Conservation (phyloP, 75 land plant species). For the Cryptomeria japonica region DNA sequence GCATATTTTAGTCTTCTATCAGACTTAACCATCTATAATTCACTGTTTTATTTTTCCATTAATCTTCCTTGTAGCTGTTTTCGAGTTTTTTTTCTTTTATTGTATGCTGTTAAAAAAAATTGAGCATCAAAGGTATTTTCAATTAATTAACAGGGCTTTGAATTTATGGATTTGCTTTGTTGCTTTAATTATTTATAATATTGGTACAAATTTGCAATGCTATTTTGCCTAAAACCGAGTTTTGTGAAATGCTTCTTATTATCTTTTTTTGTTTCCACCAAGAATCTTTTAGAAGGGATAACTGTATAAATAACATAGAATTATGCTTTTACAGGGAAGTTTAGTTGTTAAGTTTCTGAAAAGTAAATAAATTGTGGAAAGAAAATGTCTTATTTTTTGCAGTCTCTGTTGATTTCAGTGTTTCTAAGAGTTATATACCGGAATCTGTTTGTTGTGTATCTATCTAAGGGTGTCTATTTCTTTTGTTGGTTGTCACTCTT, state of each 20-base stretch:
- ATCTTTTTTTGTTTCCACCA: neutral
- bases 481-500: conserved; percentile 1
- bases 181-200: neutral
- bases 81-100: neutral
- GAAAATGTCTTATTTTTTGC: neutral
- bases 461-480: neutral
- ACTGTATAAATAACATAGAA: neutral
- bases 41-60: neutral
- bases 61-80: neutral
- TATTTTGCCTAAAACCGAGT: neutral
- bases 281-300: neutral
- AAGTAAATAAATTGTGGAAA: neutral
- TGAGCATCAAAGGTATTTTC: neutral
- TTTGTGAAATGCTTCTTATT: neutral
- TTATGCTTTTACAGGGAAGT: neutral
- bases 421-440: neutral
- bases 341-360: neutral
- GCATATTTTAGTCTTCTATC: neutral
- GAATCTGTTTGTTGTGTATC: neutral
- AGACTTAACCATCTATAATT: neutral
- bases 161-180: neutral
- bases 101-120: neutral
- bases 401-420: neutral
- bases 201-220: neutral
- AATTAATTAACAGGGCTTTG: neutral